A percentile compares a stretch with the other conserved stretches of the same genome.
phyloP scores from a whole-genome alignment of 257 asterid genomes.

The Nicotiana knightiana region DNA sequence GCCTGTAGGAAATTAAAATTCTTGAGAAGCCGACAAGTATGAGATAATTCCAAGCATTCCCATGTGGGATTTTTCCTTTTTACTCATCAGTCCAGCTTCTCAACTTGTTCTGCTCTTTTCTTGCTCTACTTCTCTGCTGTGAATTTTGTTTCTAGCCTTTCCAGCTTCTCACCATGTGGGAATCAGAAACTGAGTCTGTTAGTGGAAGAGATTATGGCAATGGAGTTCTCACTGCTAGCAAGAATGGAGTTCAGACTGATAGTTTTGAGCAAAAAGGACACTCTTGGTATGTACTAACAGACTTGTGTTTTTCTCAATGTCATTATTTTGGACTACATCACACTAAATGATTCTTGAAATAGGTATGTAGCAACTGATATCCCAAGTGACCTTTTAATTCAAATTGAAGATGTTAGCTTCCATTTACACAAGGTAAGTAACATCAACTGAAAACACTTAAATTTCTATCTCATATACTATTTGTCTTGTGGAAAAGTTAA shows the following conservation, averaged over 20 bases:
- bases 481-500: not conserved
- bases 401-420: slow-evolving; percentile 72
- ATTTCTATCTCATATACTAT: not conserved
- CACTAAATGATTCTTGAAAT: not conserved
- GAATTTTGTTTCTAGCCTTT: slow-evolving; percentile 9
- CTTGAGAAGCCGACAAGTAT: slow-evolving; percentile 51
- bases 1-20: slow-evolving; percentile 51
- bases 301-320: not conserved
- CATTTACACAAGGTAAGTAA: slow-evolving; percentile 78
- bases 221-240: slow-evolving; percentile 53
- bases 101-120: slow-evolving; percentile 6
- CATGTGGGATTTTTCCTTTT: slow-evolving; percentile 58
- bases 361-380: slow-evolving; percentile 90
- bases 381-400: slow-evolving; percentile 84
- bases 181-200: slow-evolving; percentile 61
- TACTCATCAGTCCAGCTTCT: slow-evolving; percentile 19
- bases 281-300: slow-evolving; percentile 50
- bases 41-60: slow-evolving; percentile 62
- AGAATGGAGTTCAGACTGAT: slow-evolving; percentile 60
- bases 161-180: slow-evolving; percentile 57
- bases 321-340: not conserved
- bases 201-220: slow-evolving; percentile 54
- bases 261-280: slow-evolving; percentile 87
- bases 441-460: not conserved
- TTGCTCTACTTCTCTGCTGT: slow-evolving; percentile 12